Evolutionary conservation across 768 basidiomycete species (phyloP).

Genomic region (Wakefieldia striispora): DNA sequence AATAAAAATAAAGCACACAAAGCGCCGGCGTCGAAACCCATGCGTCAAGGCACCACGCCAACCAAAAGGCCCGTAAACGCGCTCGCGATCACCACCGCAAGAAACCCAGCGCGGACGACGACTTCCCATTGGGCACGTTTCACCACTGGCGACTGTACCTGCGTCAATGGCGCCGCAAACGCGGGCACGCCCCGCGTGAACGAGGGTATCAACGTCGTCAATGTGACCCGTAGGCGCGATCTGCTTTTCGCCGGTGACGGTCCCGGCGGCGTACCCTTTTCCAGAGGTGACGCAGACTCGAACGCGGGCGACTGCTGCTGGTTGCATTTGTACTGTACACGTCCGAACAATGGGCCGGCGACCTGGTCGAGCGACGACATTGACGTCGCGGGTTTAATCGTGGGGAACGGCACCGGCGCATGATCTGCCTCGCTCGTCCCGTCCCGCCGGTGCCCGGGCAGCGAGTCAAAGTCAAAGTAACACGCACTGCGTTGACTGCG

Average conservation of each 20-base stretch:
- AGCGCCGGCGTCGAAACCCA: too few species aligned
- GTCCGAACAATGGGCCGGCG: constrained; percentile 15
- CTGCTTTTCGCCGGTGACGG: not conserved
- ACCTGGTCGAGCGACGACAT: not conserved
- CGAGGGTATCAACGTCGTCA: constrained; percentile 25
- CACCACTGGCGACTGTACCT: constrained; percentile 65
- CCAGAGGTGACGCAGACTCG: not conserved
- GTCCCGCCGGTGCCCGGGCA: constrained; percentile 13
- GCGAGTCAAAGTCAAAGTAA: constrained; percentile 30
- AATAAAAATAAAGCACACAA: too few species aligned
- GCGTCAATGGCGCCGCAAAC: constrained; percentile 68
- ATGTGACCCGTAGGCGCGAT: not conserved
- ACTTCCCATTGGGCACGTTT: constrained; percentile 86
- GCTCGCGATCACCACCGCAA: constrained; percentile 43
- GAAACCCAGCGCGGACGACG: constrained; percentile 55
- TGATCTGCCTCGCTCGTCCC: not conserved
- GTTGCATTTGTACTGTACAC: constrained; percentile 32
- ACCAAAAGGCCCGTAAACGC: constrained; percentile 33
- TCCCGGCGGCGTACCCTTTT: not conserved
- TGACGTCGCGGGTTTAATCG: not conserved
- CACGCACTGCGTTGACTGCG: constrained; percentile 16
- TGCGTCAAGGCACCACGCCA: too few species aligned
- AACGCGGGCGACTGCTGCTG: constrained; percentile 5
- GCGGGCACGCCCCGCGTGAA: constrained; percentile 54
- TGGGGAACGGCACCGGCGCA: not conserved